Percentiles rank a stretch among this genome's conserved stretches.
Conservation (phyloP, 164 flowering plant genomes). For the Euptelea pleiosperma region DNA sequence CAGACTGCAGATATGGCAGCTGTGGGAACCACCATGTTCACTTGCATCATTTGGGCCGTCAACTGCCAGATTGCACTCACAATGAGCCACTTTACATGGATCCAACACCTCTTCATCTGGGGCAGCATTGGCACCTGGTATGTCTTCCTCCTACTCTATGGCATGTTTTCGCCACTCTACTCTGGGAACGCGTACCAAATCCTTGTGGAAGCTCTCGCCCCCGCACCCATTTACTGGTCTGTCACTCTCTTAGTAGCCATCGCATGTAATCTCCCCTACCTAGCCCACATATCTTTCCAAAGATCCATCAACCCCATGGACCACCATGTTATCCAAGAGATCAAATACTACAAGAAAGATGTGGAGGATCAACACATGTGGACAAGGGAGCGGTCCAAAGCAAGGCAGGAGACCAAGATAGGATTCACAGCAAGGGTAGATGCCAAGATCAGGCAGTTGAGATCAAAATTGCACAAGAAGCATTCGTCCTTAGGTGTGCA, state of each 20-base stretch:
- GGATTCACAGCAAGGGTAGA: constrained; percentile 96
- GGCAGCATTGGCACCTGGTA: constrained; percentile 86
- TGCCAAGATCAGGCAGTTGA: constrained; percentile 82
- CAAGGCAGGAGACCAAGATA: constrained; percentile 85
- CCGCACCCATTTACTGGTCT: constrained; percentile 84
- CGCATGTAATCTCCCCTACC: constrained; percentile 64
- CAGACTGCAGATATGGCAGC: constrained; percentile 81
- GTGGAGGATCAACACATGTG: constrained; percentile 79
- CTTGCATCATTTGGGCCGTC: constrained; percentile 86
- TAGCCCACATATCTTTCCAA: constrained; percentile 73
- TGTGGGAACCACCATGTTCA: constrained; percentile 92
- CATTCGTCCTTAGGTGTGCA: constrained; percentile 23
- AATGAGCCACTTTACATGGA: constrained; percentile 97
- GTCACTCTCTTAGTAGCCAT: constrained; percentile 57
- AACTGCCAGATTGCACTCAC: constrained; percentile 90
- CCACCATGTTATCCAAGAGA: constrained; percentile 93
- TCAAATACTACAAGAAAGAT: constrained; percentile 86
- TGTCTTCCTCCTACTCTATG: constrained; percentile 69
- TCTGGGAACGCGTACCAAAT: constrained; percentile 51
- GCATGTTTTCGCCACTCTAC: constrained; percentile 40
- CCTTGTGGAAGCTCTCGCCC: constrained; percentile 75
- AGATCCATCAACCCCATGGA: constrained; percentile 83
- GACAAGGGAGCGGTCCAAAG: constrained; percentile 78
- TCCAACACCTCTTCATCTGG: constrained; percentile 86
- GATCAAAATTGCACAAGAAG: constrained; percentile 66